phyloP scores from a whole-genome alignment of 306 rosid genomes.

The Gynostemma pentaphyllum region DNA sequence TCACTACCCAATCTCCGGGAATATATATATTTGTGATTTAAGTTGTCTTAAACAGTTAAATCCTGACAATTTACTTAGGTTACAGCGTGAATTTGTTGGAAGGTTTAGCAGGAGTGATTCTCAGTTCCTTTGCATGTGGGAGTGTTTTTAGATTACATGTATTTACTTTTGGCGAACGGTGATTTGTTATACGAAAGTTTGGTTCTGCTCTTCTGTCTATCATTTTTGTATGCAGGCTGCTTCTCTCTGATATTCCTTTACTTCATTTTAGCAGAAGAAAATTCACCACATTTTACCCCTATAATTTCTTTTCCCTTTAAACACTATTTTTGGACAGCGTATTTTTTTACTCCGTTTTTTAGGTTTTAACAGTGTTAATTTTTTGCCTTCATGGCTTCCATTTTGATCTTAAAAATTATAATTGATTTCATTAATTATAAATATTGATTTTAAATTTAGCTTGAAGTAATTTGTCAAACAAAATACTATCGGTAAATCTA shows the following conservation, averaged over 20 bases:
- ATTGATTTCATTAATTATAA: no score
- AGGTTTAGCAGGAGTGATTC: slow-evolving; percentile 2
- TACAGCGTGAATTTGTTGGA: neutral
- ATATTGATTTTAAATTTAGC: no score
- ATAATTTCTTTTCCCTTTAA: no score
- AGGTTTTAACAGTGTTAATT: no score
- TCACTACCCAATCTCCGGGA: neutral
- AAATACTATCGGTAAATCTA: no score
- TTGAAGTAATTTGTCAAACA: no score
- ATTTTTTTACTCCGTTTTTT: no score
- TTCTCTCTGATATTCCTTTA: neutral
- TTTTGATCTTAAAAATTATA: no score
- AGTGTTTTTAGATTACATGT: neutral
- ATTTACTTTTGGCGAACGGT: neutral
- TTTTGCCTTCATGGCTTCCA: no score
- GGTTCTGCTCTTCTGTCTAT: neutral
- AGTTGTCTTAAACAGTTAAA: neutral
- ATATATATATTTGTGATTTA: neutral
- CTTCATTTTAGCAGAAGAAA: no score
- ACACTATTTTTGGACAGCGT: no score
- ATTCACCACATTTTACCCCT: no score
- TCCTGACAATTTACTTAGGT: slow-evolving; percentile 2
- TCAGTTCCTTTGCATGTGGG: neutral
- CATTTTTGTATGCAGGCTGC: neutral
- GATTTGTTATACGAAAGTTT: neutral